Conservation (phyloP, 176 grass and related monocot genomes). For the Chloris gayana region DNA sequence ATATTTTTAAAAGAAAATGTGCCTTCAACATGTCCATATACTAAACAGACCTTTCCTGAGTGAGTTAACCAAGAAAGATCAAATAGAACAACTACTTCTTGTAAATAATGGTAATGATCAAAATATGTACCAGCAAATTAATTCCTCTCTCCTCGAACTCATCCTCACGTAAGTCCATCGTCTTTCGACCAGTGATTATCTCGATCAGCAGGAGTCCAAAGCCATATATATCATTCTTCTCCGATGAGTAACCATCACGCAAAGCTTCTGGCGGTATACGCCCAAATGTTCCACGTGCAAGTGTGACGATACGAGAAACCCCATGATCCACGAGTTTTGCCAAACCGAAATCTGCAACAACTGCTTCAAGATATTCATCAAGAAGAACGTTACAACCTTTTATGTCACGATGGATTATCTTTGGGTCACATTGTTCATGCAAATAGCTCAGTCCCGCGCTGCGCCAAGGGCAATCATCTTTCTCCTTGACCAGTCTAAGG, state of each 20-base stretch:
- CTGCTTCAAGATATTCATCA: constrained; percentile 73
- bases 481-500: constrained; percentile 80
- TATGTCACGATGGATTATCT: constrained; percentile 88
- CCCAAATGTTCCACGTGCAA: constrained; percentile 65
- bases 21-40: no score
- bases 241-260: constrained; percentile 55
- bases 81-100: background rate
- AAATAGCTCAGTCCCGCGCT: constrained; percentile 63
- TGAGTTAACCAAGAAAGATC: background rate
- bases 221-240: constrained; percentile 87
- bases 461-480: constrained; percentile 76
- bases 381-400: constrained; percentile 91
- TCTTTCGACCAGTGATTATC: constrained; percentile 72
- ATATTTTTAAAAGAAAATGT: no score
- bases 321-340: constrained; percentile 78
- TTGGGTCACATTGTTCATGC: constrained; percentile 84
- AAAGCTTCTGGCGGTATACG: constrained; percentile 83
- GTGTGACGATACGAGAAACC: constrained; percentile 65
- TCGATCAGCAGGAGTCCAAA: constrained; percentile 80
- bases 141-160: constrained; percentile 70
- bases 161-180: constrained; percentile 48
- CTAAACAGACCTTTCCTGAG: no score
- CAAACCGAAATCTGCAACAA: constrained; percentile 85
- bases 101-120: background rate
- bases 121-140: constrained; percentile 62